A percentile compares a stretch with the other conserved stretches of the same genome.
phyloP scores from a whole-genome alignment of 345 rosid genomes.

The Hypericum androsaemum region DNA sequence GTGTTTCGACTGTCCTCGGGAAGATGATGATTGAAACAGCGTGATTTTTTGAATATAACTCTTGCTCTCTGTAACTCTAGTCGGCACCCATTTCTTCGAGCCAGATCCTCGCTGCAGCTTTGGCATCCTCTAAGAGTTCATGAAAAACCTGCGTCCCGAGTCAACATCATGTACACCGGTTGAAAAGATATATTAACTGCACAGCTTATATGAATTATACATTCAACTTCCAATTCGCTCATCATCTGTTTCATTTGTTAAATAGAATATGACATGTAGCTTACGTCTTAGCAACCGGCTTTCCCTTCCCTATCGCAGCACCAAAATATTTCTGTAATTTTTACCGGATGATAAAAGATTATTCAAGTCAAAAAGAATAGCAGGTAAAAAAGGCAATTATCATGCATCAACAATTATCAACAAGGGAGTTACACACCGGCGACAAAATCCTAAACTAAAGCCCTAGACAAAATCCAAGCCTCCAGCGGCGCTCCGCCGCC shows the following conservation, averaged over 20 bases:
- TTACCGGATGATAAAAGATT: not conserved
- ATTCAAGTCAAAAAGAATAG: not conserved
- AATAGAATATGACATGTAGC: conserved; percentile 9
- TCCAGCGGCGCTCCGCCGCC: too few relatives aligned
- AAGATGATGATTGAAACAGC: too few relatives aligned
- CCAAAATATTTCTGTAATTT: conserved; percentile 66
- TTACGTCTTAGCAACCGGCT: conserved; percentile 98
- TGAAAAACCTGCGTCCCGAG: conserved; percentile 60
- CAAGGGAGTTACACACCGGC: not conserved
- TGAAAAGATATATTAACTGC: not conserved
- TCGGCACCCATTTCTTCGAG: conserved; percentile 99
- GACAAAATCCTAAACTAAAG: too few relatives aligned
- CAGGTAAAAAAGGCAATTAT: not conserved
- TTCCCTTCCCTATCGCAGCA: conserved; percentile 97
- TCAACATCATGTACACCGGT: not conserved
- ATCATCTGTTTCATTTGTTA: too few relatives aligned
- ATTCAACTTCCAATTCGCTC: not conserved
- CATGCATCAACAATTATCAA: not conserved
- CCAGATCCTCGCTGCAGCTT: conserved; percentile 72
- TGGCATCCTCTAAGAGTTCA: conserved; percentile 83
- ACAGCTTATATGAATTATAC: not conserved
- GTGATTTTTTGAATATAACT: too few relatives aligned
- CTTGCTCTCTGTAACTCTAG: conserved; percentile 13
- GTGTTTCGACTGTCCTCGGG: too few relatives aligned
- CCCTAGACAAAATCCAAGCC: too few relatives aligned